phyloP scores from a whole-genome alignment of 345 rosid genomes.

The Boechera divaricarpa region DNA sequence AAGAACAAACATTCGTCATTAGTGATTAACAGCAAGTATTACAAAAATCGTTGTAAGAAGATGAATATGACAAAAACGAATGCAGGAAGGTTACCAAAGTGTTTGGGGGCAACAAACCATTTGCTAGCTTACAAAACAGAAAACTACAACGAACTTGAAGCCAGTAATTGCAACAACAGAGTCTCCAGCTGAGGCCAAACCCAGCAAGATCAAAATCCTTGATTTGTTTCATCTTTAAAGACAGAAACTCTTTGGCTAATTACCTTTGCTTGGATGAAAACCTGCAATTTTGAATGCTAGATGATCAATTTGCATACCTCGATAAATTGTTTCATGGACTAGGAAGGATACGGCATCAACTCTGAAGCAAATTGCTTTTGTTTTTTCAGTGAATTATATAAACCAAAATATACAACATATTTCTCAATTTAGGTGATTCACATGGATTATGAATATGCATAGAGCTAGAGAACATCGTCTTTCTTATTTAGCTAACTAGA shows the following conservation, averaged over 20 bases:
- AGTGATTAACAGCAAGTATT: neutral
- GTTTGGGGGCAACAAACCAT: neutral
- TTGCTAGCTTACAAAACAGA: constrained; percentile 17
- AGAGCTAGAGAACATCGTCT: neutral
- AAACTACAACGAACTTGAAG: constrained; percentile 12
- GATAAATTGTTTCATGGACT: neutral
- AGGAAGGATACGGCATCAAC: neutral
- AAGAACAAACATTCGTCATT: constrained; percentile 9
- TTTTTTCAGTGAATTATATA: too few relatives aligned
- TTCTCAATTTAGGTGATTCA: neutral
- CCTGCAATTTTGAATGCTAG: constrained; percentile 26
- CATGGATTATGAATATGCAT: constrained; percentile 3
- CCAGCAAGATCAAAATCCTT: constrained; percentile 16
- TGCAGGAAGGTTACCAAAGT: constrained; percentile 16
- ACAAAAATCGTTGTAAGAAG: neutral
- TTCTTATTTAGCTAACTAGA: neutral
- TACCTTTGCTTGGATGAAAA: constrained; percentile 7
- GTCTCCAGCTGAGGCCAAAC: constrained; percentile 24
- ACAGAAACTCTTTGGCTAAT: neutral
- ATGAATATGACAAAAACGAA: neutral
- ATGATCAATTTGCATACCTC: neutral
- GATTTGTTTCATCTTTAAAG: neutral
- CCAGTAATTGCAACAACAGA: constrained; percentile 2
- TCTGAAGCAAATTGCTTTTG: neutral
- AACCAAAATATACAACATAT: neutral